These are phyloP conservation scores for Pyrenophora graminea DNA, from an alignment of 2,329 filamentous ascomycete genomes.

Conservation along the genomic window DNA sequence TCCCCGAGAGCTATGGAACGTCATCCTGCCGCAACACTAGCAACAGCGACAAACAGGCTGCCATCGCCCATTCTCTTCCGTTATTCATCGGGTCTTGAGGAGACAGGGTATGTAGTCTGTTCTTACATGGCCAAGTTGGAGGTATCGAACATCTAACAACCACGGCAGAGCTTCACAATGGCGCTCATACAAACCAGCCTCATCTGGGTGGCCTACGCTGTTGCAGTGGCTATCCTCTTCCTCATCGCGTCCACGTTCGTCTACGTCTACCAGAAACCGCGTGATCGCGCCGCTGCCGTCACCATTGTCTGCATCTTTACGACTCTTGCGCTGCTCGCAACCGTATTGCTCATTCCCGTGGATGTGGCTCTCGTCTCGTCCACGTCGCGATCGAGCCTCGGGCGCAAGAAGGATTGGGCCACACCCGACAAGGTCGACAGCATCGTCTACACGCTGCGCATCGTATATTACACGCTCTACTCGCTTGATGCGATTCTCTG, in stretches of 20 bases:
- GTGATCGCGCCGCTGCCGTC: constrained; percentile 81
- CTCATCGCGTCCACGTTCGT: constrained; percentile 81
- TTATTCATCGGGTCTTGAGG: neutral
- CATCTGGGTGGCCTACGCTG: constrained; percentile 92
- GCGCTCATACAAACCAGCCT: constrained; percentile 81
- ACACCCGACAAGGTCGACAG: constrained; percentile 76
- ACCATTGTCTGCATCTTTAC: constrained; percentile 85
- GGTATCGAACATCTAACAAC: too few species aligned
- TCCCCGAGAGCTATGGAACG: constrained; percentile 7
- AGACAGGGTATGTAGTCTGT: neutral
- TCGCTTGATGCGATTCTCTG: constrained; percentile 89
- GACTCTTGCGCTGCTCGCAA: constrained; percentile 84
- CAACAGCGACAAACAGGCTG: constrained; percentile 2
- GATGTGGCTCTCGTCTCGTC: constrained; percentile 94
- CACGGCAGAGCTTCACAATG: constrained; percentile 49
- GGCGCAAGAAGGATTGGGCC: constrained; percentile 92
- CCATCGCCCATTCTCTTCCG: neutral
- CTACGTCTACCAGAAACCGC: constrained; percentile 86
- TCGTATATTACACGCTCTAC: constrained; percentile 93
- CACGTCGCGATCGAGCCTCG: constrained; percentile 74
- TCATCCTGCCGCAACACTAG: constrained; percentile 13
- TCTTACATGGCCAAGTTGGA: neutral
- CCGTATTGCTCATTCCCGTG: constrained; percentile 87
- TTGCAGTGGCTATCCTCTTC: constrained; percentile 77
- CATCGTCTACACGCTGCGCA: constrained; percentile 78